Evolutionary conservation across 208 protist genomes (phyloP), one percentile per base, ranked within the genome.

Genomic region (Acanthamoeba healyi): DNA sequence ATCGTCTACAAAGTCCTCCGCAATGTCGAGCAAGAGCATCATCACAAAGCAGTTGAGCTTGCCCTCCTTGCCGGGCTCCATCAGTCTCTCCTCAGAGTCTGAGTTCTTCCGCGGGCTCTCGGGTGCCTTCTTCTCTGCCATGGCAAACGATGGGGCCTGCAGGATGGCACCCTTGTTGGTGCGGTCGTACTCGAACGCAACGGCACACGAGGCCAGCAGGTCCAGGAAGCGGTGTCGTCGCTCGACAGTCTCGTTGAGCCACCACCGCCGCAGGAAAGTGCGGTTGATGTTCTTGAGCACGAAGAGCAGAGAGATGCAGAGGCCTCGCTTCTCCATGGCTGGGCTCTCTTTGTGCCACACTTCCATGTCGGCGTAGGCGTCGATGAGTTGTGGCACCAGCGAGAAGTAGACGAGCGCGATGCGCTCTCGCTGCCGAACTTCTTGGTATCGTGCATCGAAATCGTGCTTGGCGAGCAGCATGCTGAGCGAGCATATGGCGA

Each of bases 401-500:
- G 89, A 42, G 56, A 94, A 94, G n/a, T 94, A 94, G 32, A 94
- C 56, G 7, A 94, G 67, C 1, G 65, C 89, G 1, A 94, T 26
- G 10, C 89, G 65, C 15, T 82, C 65, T 0, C 72, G 63, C 19
- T 36, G 34, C 17, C 24, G 10, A 3, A 67, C 22, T 22, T 61
- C 44, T 46, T 94, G 89, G 42, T 94, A 94, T 2, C 89, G 89
- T 0, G 38, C 24, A 15, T 82, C 89, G n/a, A 51, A 93, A 65
- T 93, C 89, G 49, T 93, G 89, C 70, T 94, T 94, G 15, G 89
- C 63, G 46, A 94, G 89, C 44, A 94, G 67, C 70, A 84, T 34
- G 38, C 26, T 94, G n/a, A 94, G 67, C 26, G 89, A 32, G 56
- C 89, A 94, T 17, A 94, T 94, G 61, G 89, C 89, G 38, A 58